Evolutionary conservation across 1,139 yeast species (phyloP), one percentile per base, ranked within the genome.

Genomic region (Kluyveromyces marxianus): DNA sequence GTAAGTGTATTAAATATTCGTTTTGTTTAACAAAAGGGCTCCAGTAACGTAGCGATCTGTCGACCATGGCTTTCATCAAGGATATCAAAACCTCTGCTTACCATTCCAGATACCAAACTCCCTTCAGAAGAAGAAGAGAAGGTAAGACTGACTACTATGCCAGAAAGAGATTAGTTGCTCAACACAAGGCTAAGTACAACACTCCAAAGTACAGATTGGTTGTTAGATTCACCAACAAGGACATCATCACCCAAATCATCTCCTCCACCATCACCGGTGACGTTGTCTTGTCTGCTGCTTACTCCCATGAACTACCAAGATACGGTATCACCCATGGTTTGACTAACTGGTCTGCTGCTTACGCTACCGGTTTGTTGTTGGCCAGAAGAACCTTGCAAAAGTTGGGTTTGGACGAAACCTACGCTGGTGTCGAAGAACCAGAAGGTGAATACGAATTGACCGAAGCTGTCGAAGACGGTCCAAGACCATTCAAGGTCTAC

Each of bases 71-170:
- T 68, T 88, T 88, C 89, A 72, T 76, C 67, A 80, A 80, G 70
- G 67, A 68, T 58, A 58, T 66, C 50, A 89, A 89, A 82, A 73
- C 79, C 69, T 82, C 95, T 67, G 94, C 97, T 64, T 92, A 94
- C 92, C 89, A 82, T 82, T 89, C 97, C 72, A 92, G 99, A 75
- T 92, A 83, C 96, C 99, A 92, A 81, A 92, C 98, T 72, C 97
- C 97, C 65, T 92, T 89, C 96, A 89, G 98, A 76, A 89, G 99
- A 84, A 88, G 99, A 86, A 89, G 95, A 74, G 97, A 94, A 78
- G 99, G 98, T 79, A 92, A 94, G 84, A 92, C 99, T 72, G 99
- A 92, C 75, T 92, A 90, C 96, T 92, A 90, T 83, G 97, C 95
- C 76, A 92, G 99, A 83, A 92, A 92, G 95, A 89, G 98, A 81